Conservation (phyloP, 768 basidiomycete species). For the Tylopilus subfusipes region DNA sequence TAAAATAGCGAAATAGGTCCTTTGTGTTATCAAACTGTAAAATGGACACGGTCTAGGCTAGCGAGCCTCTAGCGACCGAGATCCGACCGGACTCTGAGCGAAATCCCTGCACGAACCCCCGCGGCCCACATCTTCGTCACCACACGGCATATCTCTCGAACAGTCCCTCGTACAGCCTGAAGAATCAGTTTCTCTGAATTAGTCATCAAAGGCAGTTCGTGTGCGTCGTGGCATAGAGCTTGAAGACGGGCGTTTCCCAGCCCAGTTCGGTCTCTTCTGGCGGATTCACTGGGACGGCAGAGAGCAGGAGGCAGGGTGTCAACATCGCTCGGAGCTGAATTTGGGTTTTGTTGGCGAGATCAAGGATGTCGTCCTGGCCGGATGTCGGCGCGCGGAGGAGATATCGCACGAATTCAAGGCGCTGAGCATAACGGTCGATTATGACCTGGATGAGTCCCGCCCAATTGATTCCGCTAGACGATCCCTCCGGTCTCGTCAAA, state of each 20-base stretch:
- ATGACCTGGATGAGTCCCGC: slow-evolving; percentile 24
- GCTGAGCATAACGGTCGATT: slow-evolving; percentile 30
- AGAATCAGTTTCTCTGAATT: slow-evolving; percentile 29
- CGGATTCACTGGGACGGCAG: slow-evolving; percentile 3
- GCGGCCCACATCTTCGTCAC: slow-evolving; percentile 46
- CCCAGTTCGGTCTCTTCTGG: not conserved
- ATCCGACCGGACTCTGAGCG: too few species aligned
- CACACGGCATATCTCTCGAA: slow-evolving; percentile 43
- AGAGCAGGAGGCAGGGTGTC: slow-evolving; percentile 25
- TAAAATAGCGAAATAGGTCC: not conserved
- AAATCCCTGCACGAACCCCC: slow-evolving; percentile 24
- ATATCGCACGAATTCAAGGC: slow-evolving; percentile 26
- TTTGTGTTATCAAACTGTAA: not conserved
- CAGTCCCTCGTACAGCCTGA: slow-evolving; percentile 31
- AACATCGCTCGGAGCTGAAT: slow-evolving; percentile 26
- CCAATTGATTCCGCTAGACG: slow-evolving; percentile 35
- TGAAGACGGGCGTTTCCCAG: slow-evolving; percentile 32
- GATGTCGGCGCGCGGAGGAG: slow-evolving; percentile 16
- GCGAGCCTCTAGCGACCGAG: too few species aligned
- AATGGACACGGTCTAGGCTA: not conserved
- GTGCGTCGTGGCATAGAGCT: slow-evolving; percentile 29
- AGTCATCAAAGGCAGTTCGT: slow-evolving; percentile 22
- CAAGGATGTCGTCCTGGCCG: not conserved
- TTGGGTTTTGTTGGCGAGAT: slow-evolving; percentile 7
- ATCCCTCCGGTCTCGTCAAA: not conserved